Evolutionary conservation across 495 filamentous ascomycete genomes (phyloP).

Genomic region (Penicillium waksmanii): DNA sequence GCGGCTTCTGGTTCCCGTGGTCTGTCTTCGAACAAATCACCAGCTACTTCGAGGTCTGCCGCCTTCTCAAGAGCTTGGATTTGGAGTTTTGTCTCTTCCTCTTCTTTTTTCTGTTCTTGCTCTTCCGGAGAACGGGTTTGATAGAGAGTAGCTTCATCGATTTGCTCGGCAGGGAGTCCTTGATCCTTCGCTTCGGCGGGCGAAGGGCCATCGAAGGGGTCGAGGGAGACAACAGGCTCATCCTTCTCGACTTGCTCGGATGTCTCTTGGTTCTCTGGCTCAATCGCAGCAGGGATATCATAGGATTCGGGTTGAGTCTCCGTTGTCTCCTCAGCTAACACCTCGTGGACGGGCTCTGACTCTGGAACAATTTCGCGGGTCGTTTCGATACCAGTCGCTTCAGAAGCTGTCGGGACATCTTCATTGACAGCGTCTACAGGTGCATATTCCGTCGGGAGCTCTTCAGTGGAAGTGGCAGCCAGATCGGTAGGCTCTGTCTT

Average conservation of each 20-base stretch:
- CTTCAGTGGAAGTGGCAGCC: not conserved
- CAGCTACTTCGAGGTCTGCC: conserved; percentile 16
- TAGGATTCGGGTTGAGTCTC: not conserved
- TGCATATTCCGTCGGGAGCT: not conserved
- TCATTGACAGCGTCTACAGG: not conserved
- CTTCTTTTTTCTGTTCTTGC: not conserved
- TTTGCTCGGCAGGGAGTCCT: conserved; percentile 2
- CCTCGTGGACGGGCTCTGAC: conserved; percentile 7
- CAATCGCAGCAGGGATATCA: not conserved
- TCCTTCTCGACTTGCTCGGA: conserved; percentile 1
- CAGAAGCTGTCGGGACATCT: not conserved
- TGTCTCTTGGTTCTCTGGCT: not conserved
- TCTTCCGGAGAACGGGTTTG: not conserved
- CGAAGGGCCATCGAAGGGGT: conserved; percentile 14
- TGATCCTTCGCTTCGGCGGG: conserved; percentile 7
- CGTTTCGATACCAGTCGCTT: not conserved
- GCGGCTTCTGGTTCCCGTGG: conserved; percentile 9
- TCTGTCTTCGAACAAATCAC: conserved; percentile 12
- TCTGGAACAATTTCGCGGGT: conserved; percentile 1
- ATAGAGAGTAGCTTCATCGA: not conserved
- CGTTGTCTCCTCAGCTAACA: not conserved
- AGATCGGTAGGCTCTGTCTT: conserved; percentile 13
- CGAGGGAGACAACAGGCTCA: conserved; percentile 11
- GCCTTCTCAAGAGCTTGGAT: conserved; percentile 18
- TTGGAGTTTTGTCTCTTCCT: not conserved